Percentiles rank a stretch among this genome's conserved stretches.
phyloP scores from a whole-genome alignment of 306 rosid genomes.

The Vigna hirtella region DNA sequence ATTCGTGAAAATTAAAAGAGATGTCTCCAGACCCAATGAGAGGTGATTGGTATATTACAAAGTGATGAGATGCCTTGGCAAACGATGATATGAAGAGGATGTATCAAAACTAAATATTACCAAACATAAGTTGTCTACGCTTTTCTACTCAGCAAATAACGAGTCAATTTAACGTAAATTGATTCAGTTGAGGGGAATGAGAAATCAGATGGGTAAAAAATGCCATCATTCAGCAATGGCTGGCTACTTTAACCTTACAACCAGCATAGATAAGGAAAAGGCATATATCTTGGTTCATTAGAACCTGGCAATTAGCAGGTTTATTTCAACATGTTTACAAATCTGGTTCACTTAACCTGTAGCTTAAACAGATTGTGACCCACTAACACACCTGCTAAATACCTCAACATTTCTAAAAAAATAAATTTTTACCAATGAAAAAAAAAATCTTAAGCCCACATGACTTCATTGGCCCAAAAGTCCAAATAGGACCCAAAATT shows the following conservation, averaged over 20 bases:
- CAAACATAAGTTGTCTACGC: background rate
- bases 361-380: background rate
- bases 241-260: background rate
- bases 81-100: background rate
- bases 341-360: background rate
- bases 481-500: background rate
- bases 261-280: background rate
- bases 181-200: constrained; percentile 1
- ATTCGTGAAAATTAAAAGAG: background rate
- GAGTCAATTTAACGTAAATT: background rate
- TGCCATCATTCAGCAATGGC: background rate
- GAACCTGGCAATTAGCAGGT: background rate
- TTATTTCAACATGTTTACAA: background rate
- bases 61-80: background rate
- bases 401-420: background rate
- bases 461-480: background rate
- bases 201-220: background rate
- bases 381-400: background rate
- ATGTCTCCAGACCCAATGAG: constrained; percentile 2
- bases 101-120: constrained; percentile 7
- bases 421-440: background rate
- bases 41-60: background rate
- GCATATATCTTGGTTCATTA: background rate
- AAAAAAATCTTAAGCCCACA: background rate
- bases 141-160: constrained; percentile 1